phyloP scores from a whole-genome alignment of 805 yeast species.

The Scheffersomyces spartinae region DNA sequence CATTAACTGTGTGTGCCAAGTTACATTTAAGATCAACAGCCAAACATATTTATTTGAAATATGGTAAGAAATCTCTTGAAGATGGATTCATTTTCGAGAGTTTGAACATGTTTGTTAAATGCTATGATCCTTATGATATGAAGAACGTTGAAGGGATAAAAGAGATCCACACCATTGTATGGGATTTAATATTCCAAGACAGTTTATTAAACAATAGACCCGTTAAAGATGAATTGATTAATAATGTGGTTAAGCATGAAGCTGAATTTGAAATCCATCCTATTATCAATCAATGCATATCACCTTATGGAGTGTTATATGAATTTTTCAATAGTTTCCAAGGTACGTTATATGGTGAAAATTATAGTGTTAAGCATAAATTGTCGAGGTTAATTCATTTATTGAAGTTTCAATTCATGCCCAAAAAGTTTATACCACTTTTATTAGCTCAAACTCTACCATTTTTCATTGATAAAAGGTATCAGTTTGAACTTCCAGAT shows the following conservation, averaged over 20 bases:
- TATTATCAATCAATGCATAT: conserved; percentile 50
- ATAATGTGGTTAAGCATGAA: conserved; percentile 33
- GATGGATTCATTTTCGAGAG: conserved; percentile 55
- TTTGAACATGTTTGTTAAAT: conserved; percentile 48
- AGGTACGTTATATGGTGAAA: conserved; percentile 11
- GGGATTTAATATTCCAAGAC: conserved; percentile 53
- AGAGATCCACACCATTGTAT: conserved; percentile 39
- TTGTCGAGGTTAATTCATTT: conserved; percentile 41
- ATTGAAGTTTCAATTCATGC: conserved; percentile 29
- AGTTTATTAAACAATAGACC: conserved; percentile 40
- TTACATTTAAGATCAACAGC: conserved; percentile 51
- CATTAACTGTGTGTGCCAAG: conserved; percentile 59
- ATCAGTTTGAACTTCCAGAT: conserved; percentile 16
- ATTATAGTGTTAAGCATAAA: conserved; percentile 18
- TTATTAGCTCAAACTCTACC: conserved; percentile 39
- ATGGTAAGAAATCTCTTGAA: conserved; percentile 36
- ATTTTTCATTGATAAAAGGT: conserved; percentile 14
- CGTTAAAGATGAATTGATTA: conserved; percentile 44
- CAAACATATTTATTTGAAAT: conserved; percentile 36
- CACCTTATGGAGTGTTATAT: conserved; percentile 60
- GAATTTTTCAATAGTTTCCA: conserved; percentile 31
- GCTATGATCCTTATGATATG: conserved; percentile 34
- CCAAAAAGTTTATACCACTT: conserved; percentile 37
- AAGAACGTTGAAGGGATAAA: conserved; percentile 20
- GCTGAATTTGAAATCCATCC: conserved; percentile 32